Base-by-base conservation (phyloP, 75 land plant species). In the Pseudotsuga menziesii region DNA sequence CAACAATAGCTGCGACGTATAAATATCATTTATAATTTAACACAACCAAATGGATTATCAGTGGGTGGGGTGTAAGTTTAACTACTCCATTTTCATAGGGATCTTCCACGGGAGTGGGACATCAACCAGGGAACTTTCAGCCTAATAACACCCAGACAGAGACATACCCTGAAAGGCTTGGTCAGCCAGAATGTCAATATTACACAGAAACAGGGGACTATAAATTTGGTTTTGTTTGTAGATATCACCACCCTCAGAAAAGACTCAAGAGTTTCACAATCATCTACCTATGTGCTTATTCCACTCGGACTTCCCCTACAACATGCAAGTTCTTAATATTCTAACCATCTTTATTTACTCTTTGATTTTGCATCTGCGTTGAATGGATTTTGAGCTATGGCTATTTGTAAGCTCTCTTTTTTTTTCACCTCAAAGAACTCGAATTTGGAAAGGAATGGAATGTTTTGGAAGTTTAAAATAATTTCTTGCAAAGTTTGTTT, bases 181-280 rank as follows among this genome's bases (percentile, higher is more conserved):
- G 88, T 25, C 84, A 89, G 74, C 85, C 91, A 57, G 89, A 91
- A 74, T 91, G 91, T 79, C 82, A 78, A 63, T 90, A 86, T 79
- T 95, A 86, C 79, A 62, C 91, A 76, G 88, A 86, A 79, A 92
- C 88, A 36, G 92, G 98, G 41, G 88, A 91, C 77, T 95, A 95
- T 79, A 95, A 95, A 81, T 95, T 77, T 79, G 88, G 90, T 73
- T 73, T 86, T 36, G 56, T 81, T 57, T 92, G 95, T 84, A 87
- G 89, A 63, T 81, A 76, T 78, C 83, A 83, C 58, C 85, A 80
- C 57, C 83, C 83, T 36, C 22, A 80, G 62, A 61, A 64, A 52
- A 76, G 86, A 23, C 5, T n/a, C n/a, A n/a, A n/a, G n/a, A n/a
- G n/a, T 44, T 16, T 13, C 82, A 0, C 63, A 73, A 61, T 54